Evolutionary conservation across 2,329 filamentous ascomycete species (phyloP).

Genomic region (Acrocalymma vagum): DNA sequence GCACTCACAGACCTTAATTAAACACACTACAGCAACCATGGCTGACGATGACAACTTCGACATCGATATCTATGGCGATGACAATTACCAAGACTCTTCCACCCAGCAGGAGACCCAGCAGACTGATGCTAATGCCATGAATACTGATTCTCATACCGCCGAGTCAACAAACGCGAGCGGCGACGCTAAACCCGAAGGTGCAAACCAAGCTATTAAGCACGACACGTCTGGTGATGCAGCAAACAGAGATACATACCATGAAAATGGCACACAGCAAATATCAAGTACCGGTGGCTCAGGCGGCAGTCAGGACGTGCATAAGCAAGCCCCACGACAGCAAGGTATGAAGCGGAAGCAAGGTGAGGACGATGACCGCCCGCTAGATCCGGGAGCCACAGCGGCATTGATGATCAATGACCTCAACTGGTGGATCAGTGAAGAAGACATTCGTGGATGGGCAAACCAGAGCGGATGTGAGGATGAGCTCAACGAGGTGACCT

Average conservation of each 20-base stretch:
- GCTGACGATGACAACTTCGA: slow-evolving; percentile 75
- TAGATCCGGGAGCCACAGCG: slow-evolving; percentile 68
- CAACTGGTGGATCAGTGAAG: slow-evolving; percentile 92
- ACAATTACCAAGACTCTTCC: slow-evolving; percentile 46
- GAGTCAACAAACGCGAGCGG: slow-evolving; percentile 21
- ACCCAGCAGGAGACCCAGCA: slow-evolving; percentile 31
- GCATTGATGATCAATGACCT: slow-evolving; percentile 89
- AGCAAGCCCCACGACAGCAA: slow-evolving; percentile 60
- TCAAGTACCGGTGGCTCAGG: slow-evolving; percentile 52
- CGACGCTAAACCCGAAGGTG: slow-evolving; percentile 16
- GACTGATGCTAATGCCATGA: slow-evolving; percentile 28
- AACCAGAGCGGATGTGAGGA: slow-evolving; percentile 81
- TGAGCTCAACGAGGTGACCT: slow-evolving; percentile 90
- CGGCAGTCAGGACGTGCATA: slow-evolving; percentile 46
- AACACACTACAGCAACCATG: slow-evolving; percentile 42
- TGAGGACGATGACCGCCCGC: slow-evolving; percentile 59
- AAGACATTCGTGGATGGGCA: slow-evolving; percentile 90
- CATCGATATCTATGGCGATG: slow-evolving; percentile 75
- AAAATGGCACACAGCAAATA: slow-evolving; percentile 51
- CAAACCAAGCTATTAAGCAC: slow-evolving; percentile 24
- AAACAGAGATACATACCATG: slow-evolving; percentile 31
- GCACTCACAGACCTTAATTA: slow-evolving; percentile 32
- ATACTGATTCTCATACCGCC: slow-evolving; percentile 42
- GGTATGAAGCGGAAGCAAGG: slow-evolving; percentile 70
- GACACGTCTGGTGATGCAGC: slow-evolving; percentile 28